A percentile compares a stretch with the other conserved stretches of the same genome.
Conservation (phyloP, 1,139 yeast species). For the Pichia sp. region DNA sequence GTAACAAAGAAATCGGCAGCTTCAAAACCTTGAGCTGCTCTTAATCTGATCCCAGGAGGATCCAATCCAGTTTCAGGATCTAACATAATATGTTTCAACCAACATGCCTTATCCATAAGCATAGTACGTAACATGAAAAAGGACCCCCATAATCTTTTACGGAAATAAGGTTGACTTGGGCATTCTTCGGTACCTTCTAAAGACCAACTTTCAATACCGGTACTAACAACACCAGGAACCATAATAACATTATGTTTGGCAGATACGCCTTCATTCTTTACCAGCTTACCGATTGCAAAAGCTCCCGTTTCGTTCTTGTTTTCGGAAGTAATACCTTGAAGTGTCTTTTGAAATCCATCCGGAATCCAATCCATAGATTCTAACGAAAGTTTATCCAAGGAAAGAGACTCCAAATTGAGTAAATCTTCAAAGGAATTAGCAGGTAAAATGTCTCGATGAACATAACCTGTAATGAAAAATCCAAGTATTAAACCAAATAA, state of each 20-base stretch:
- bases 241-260: conserved; percentile 73
- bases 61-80: conserved; percentile 91
- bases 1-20: conserved; percentile 96
- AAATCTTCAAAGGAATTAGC: conserved; percentile 35
- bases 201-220: conserved; percentile 95
- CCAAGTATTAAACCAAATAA: conserved; percentile 64
- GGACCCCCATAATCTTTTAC: conserved; percentile 94
- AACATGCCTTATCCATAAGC: conserved; percentile 86
- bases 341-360: conserved; percentile 47
- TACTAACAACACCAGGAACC: conserved; percentile 95
- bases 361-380: conserved; percentile 57
- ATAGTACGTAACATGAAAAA: conserved; percentile 90
- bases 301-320: conserved; percentile 55
- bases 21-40: conserved; percentile 96
- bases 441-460: conserved; percentile 31
- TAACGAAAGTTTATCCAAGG: conserved; percentile 21
- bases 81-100: conserved; percentile 85
- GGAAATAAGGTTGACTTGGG: conserved; percentile 74
- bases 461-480: conserved; percentile 53
- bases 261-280: conserved; percentile 40
- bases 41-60: conserved; percentile 67
- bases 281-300: conserved; percentile 77
- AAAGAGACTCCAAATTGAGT: conserved; percentile 43
- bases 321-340: conserved; percentile 41
- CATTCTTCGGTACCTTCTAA: conserved; percentile 56